A percentile compares a stretch with the other conserved stretches of the same genome.
Conservation (phyloP, 495 filamentous ascomycete species). For the Tetracladium setigerum region DNA sequence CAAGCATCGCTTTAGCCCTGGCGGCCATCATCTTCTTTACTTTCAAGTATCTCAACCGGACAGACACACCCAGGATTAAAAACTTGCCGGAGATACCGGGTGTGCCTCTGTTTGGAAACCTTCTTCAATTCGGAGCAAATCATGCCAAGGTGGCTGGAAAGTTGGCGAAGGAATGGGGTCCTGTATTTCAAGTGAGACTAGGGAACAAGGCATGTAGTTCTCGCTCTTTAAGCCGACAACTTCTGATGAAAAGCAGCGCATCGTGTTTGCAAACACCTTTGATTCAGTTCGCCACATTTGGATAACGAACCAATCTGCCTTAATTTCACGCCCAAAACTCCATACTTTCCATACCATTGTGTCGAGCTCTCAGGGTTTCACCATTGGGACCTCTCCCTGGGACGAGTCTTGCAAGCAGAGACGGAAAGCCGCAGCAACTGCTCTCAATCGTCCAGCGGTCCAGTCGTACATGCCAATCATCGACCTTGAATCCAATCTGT, state of each 20-base stretch:
- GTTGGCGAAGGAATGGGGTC: constrained; percentile 55
- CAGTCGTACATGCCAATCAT: constrained; percentile 68
- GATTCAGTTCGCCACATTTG: constrained; percentile 60
- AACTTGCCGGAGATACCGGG: constrained; percentile 56
- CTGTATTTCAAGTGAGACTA: constrained; percentile 60
- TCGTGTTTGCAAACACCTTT: constrained; percentile 64
- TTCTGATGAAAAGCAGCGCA: constrained; percentile 33
- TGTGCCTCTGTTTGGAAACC: constrained; percentile 55
- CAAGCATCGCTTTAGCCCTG: constrained; percentile 32
- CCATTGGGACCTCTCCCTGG: constrained; percentile 69
- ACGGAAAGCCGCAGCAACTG: constrained; percentile 62
- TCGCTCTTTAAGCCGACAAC: not conserved
- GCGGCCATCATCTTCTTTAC: constrained; percentile 41
- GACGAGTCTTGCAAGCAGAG: constrained; percentile 66
- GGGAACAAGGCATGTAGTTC: constrained; percentile 47
- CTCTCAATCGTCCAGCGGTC: constrained; percentile 57
- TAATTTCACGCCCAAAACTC: constrained; percentile 61
- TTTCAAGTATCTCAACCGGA: constrained; percentile 46
- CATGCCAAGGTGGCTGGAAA: constrained; percentile 45
- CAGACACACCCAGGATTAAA: constrained; percentile 56
- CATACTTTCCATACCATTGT: constrained; percentile 70
- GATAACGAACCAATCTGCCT: constrained; percentile 64
- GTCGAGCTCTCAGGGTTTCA: constrained; percentile 61
- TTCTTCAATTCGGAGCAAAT: constrained; percentile 48
- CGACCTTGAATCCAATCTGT: constrained; percentile 56